Base-by-base conservation (phyloP, 805 yeast species). In the Naumovozyma baii region DNA sequence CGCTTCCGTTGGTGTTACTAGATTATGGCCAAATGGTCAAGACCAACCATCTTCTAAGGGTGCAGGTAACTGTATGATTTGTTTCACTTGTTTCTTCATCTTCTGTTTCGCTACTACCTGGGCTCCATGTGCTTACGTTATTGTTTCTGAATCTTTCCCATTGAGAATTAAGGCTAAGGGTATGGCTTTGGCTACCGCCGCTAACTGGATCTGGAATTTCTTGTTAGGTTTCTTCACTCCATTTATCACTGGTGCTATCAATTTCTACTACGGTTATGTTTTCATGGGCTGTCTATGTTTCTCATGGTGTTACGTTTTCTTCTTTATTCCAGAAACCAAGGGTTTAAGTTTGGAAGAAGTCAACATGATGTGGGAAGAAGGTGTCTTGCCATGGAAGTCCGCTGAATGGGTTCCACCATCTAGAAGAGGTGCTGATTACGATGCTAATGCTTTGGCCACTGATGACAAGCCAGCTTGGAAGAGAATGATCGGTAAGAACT, bases 271-370 rank as follows among this genome's bases (percentile, higher is more conserved):
- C 59, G 90, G 92, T 38, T 78, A 73, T 57, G 75, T 61, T 26
- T 67, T 68, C 54, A 61, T 73, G 46, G 81, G 80, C 1, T 75
- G 80, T 57, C 61, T 75, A 60, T 57, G 73, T 18, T 70, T 63
- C 43, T 58, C 70, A 14, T 50, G 80, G 56, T 64, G 79, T 57
- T 83, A 79, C 61, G 81, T 82, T 37, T 74, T 70, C 69, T 75
- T 83, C 68, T 71, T 69, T 50, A 74, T 83, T 45, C 77, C 77
- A 54, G 87, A 81, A 62, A 83, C 94, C 41, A 76, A 75, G 66
- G 92, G 90, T 48, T 72, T 82, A 54, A 70, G 80, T 36, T 72
- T 83, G 60, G 92, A 83, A 64, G 84, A 83, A 62, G 83, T 83
- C 46, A 85, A 82, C 60, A 78, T 71, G 52, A 61, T 76, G 63